Conservation (phyloP, 257 asterid species). For the Mitragyna speciosa region DNA sequence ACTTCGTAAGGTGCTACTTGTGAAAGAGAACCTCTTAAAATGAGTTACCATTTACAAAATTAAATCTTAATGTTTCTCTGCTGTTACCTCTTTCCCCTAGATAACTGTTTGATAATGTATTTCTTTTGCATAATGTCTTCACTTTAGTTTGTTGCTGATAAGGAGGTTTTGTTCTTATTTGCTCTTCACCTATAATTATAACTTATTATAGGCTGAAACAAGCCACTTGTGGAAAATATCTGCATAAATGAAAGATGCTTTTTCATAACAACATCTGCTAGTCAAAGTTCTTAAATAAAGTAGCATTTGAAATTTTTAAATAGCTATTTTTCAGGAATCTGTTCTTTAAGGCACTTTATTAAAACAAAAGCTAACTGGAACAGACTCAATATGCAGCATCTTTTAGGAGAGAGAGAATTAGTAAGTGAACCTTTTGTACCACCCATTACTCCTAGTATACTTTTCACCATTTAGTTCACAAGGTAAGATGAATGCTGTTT, state of each 20-base stretch:
- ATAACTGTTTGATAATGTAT: background rate
- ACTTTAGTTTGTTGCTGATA: background rate
- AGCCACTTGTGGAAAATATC: background rate
- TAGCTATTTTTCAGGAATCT: background rate
- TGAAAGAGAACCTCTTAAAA: background rate
- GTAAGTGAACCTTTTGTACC: background rate
- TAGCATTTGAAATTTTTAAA: background rate
- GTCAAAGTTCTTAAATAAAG: background rate
- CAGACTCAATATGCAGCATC: background rate
- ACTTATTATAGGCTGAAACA: background rate
- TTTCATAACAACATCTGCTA: background rate
- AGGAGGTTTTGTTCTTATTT: background rate
- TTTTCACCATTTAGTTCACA: conserved; percentile 85
- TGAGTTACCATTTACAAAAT: too few relatives aligned
- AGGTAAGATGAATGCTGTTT: conserved; percentile 49
- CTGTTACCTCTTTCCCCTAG: background rate
- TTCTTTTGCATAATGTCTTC: background rate
- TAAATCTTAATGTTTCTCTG: background rate
- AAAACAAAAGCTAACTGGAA: background rate
- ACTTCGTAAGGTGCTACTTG: conserved; percentile 67
- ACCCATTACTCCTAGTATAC: conserved; percentile 31
- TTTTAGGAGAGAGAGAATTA: background rate
- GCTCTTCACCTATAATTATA: background rate
- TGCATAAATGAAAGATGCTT: background rate
- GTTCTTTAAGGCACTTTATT: background rate